Base-by-base conservation (phyloP, 768 basidiomycete genomes). In the Boletales sp. region DNA sequence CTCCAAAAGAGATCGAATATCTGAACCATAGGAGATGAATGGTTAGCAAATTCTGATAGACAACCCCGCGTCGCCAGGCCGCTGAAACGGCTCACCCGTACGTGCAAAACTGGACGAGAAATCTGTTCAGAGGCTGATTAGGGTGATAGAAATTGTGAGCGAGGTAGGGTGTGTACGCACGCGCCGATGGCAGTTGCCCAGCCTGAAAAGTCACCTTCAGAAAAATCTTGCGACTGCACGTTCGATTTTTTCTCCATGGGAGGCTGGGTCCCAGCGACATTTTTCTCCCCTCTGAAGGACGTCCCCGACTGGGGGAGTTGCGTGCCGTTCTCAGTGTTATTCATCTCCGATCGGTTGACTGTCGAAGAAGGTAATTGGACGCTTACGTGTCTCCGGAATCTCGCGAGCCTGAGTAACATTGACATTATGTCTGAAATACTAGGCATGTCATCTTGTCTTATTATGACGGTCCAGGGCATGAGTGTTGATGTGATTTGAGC, bases 1-100 rank as follows among this genome's bases (percentile, higher is more conserved):
- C 74, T 17, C 74, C 74, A 28, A 72, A 76, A 4, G 72, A 68
- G 30, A 68, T 62, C 10, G 68, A 55, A 41, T 72, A 72, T 40
- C 74, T 73, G 37, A 41, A 51, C 0, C 17, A 44, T 37, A 18
- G 14, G 10, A 7, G 28, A 9, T 17, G 10, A 2, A 4, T 15
- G 15, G 44, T 39, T 15, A 54, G 50, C 15, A 15, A 15, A 34
- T 4, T 41, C 25, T 40, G 28, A 40, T 38, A 28, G 21, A 19
- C 12, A 39, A 8, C 28, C 4, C 19, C n/a, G 9, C 11, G 14
- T 11, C 17, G 5, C 25, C 25, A 7, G 6, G 25, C 1, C 25
- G 25, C 25, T 28, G 18, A 15, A 15, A 18, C 12, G 17, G 31
- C 62, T 59, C 30, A 72, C 65, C 72, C 72, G 28, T 65, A 73